These are phyloP conservation scores for Cercospora janseana DNA, from an alignment of 2,329 filamentous ascomycete species.

Conservation along the genomic window DNA sequence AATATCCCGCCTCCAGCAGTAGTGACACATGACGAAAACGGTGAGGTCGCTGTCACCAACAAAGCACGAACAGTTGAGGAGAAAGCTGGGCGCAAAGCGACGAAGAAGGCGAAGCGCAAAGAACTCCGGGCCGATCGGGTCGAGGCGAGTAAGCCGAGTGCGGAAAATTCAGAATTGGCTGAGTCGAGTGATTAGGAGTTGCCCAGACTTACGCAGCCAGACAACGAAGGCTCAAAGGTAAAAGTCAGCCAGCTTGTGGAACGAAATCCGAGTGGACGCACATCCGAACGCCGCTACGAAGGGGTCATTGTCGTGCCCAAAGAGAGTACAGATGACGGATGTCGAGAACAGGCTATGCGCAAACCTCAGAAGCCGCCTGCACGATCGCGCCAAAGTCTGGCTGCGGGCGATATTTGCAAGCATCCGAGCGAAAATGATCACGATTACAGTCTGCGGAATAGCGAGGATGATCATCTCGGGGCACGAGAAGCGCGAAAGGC, in stretches of 20 bases:
- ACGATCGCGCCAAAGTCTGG: background rate
- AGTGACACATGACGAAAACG: conserved; percentile 27
- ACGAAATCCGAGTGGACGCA: background rate
- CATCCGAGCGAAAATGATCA: background rate
- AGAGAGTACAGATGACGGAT: background rate
- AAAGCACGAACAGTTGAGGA: conserved; percentile 37
- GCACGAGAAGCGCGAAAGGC: too few species aligned
- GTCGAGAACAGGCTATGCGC: background rate
- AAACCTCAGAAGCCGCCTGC: background rate
- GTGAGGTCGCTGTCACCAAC: conserved; percentile 23
- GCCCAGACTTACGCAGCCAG: background rate
- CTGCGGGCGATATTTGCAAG: background rate
- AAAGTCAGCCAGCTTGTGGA: background rate
- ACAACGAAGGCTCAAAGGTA: background rate
- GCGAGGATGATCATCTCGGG: too few species aligned
- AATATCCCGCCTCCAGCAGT: conserved; percentile 34
- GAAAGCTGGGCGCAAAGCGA: conserved; percentile 54
- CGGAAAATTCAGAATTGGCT: background rate
- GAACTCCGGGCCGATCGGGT: conserved; percentile 40
- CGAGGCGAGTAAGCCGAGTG: background rate
- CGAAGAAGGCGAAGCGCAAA: conserved; percentile 55
- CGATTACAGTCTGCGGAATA: too few species aligned
- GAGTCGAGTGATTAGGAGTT: conserved; percentile 2
- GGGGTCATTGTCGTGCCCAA: conserved; percentile 2
- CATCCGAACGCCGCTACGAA: background rate